Evolutionary conservation across 2,329 filamentous ascomycete genomes (phyloP), one percentile per base, ranked within the genome.

Genomic region (Trichoderma endophyticum): DNA sequence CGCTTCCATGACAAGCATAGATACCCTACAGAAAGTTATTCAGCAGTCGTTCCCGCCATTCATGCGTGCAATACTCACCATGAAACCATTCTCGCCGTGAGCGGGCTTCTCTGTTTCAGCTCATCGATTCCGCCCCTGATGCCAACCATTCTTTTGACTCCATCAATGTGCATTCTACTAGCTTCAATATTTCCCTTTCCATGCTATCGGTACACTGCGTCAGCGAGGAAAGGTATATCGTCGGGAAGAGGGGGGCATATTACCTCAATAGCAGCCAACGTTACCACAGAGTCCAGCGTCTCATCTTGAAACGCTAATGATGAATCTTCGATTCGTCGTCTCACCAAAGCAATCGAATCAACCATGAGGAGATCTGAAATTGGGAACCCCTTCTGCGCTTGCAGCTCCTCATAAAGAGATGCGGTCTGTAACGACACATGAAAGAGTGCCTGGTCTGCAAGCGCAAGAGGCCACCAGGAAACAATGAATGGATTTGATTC

Each of bases 341-440:
- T 61, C n/a, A 69, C 56, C 28, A 69, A 34, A 26, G 54, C 36
- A 51, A 69, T 69, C 6, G 66, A 69, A 18, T 69, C 66, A 0
- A 69, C 56, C 66, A 69, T 69, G 26, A 69, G 66, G 12, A 69
- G 36, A 15, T 69, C 66, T 18, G 66, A 69, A 12, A 69, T 69
- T 4, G 66, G 56, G 18, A 69, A 69, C 5, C 66, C 66, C 12
- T 69, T 51, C 21, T 61, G 66, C n/a, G 66, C 66, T 15, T 69
- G 66, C 14, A 69, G 26, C 28, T 69, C 66, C 26, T 69, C 66
- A 9, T 69, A 69, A n/a, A 69, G 66, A 48, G 66, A 69, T 11
- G 66, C 66, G 6, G 66, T 69, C 56, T 69, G 66, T 26, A 69
- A 51, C n/a, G 66, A 69, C 9, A 69, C 66, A 59, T 69, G 66